Base-by-base conservation (phyloP, 331 rosid species). In the Rosa hybrid region DNA sequence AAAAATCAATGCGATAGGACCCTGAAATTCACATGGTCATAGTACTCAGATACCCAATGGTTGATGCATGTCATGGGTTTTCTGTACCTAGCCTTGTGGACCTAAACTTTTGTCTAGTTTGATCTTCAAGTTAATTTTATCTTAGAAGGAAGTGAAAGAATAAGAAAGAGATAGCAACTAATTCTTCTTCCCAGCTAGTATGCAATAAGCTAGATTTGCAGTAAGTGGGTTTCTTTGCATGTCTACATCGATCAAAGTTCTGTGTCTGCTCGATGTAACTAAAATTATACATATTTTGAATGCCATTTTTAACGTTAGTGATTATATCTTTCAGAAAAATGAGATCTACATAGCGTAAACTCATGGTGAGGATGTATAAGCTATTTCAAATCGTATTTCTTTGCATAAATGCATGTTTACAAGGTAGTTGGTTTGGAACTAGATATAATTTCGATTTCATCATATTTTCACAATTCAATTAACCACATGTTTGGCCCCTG, bases 1-100 rank as follows among this genome's bases (percentile, higher is more conserved):
- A 72, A 72, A 71, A 27, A 73, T 75, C 49, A 74, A 74, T 39
- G 53, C 25, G 79, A 75, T 17, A 59, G 65, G 71, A 46, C 72
- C 62, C 17, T 23, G 23, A 54, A 54, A 53, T 7, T 60, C 79
- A 75, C 79, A 75, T 42, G 79, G 79, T 23, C 45, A 44, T 76
- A 8, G 79, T 62, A 76, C 72, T 21, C 50, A 25, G 72, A 3
- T 63, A 45, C 60, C 21, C 79, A 27, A 45, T 45, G 48, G 60
- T 16, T 46, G 72, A 76, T 62, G 80, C n/a, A 17, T 44, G 45
- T 30, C 80, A 45, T 46, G 46, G 25, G 72, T 38, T 38, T 50
- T 51, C 45, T 25, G 49, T 18, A 39, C 48, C 38, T 34, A 34
- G 38, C 38, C 68, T 25, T 63, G 57, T 76, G 80, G 80, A 25